phyloP scores from a whole-genome alignment of 768 basidiomycete genomes.

The Cystofilobasidium capitatum region DNA sequence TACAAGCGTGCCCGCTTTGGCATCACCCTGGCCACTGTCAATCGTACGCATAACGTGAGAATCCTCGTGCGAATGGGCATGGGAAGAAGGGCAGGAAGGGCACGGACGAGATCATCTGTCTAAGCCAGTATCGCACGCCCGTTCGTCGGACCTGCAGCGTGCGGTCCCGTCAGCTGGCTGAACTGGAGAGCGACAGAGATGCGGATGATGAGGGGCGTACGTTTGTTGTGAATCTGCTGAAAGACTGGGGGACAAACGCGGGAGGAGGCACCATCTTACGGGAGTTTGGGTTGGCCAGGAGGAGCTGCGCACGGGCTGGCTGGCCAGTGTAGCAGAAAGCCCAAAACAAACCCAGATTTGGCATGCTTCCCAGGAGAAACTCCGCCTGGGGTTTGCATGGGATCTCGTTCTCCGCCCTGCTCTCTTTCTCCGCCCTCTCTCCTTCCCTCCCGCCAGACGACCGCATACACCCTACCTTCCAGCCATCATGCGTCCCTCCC shows the following conservation, averaged over 20 bases:
- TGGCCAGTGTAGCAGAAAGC: no score
- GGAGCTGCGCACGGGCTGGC: no score
- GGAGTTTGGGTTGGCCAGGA: no score
- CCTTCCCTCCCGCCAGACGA: not conserved
- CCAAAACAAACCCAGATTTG: no score
- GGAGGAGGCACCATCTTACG: not conserved
- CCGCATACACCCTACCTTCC: no score
- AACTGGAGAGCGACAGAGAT: not conserved
- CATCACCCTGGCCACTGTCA: slow-evolving; percentile 78
- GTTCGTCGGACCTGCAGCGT: not conserved
- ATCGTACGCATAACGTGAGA: slow-evolving; percentile 43
- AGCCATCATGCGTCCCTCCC: not conserved
- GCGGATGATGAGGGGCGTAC: not conserved
- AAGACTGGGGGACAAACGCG: not conserved
- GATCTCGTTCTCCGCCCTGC: no score
- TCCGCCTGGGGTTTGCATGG: no score
- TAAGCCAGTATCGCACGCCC: not conserved
- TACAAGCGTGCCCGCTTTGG: slow-evolving; percentile 67
- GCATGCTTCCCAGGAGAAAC: no score
- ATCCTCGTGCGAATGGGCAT: not conserved
- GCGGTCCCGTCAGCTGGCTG: not conserved
- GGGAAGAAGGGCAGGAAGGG: not conserved
- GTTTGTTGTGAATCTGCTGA: not conserved
- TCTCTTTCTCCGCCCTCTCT: no score
- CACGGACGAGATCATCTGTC: not conserved